Evolutionary conservation across 306 rosid species (phyloP), one percentile per base, ranked within the genome.

Genomic region (Prunus kanzakura): DNA sequence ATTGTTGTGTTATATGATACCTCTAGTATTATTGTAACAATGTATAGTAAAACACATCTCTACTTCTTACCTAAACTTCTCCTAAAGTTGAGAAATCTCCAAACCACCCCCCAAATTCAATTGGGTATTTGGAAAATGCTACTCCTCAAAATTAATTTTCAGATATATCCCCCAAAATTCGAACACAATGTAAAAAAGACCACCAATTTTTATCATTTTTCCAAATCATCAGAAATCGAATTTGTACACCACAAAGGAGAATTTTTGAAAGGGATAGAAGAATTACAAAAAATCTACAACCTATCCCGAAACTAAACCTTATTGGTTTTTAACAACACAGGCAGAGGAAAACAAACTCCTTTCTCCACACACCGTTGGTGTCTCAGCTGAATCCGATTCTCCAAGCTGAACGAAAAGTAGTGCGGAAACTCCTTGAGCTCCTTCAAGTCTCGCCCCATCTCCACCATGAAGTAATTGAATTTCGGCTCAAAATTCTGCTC

Each of bases 351-450:
- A 73, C 89, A 92, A 14, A 95, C 88, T n/a, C 96, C 93, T 87
- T 80, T 88, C 68, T 92, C 96, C 79, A 95, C 86, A 78, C 96
- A 95, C 25, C 71, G 64, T 75, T 86, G 93, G 78, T 95, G 97
- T 74, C 98, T 84, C 15, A 93, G 96, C 90, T 86, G 80, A 67
- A 95, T 90, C 82, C 98, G 85, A 74, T 87, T 86, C 84, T 90
- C 93, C 69, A 95, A 88, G 86, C 96, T 89, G 76, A 86, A 95
- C 45, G 97, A 95, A 74, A 95, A 95, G 87, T 89, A 94, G 0
- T 86, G 95, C 14, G 98, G 97, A 69, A 92, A 94, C 67, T 85
- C 92, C 64, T 80, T 89, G 80, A 95, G 80, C 87, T 90, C 98
- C 91, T 86, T 92, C 86, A 90, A 57, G 79, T 87, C 93, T 77